These are phyloP conservation scores for Zancudomyces culisetae DNA, from an alignment of 371 early-diverging fungal genomes.

Conservation along the genomic window DNA sequence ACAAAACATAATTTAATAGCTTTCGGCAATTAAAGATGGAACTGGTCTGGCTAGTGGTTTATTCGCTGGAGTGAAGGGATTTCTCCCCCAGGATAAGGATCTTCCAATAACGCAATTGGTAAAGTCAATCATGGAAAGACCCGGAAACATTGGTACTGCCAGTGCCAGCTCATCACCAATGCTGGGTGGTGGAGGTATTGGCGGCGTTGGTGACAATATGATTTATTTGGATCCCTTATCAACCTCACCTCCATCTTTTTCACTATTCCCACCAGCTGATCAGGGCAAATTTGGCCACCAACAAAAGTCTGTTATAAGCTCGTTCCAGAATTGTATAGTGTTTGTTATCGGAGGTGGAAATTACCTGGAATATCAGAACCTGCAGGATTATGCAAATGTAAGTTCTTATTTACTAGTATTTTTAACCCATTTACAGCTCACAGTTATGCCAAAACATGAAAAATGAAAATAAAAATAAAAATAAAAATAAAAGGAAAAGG, in stretches of 20 bases:
- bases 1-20: background rate
- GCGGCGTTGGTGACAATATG: slow-evolving; percentile 35
- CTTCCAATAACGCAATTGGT: slow-evolving; percentile 67
- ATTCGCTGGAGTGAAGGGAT: slow-evolving; percentile 83
- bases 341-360: slow-evolving; percentile 95
- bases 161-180: background rate
- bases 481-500: too few relatives aligned
- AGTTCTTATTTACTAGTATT: background rate
- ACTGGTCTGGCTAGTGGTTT: slow-evolving; percentile 59
- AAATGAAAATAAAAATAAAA: too few relatives aligned
- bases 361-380: slow-evolving; percentile 87
- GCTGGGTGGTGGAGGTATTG: background rate
- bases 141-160: too few relatives aligned
- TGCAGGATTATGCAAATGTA: slow-evolving; percentile 16
- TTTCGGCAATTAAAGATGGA: slow-evolving; percentile 53
- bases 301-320: slow-evolving; percentile 22
- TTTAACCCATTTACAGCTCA: too few relatives aligned
- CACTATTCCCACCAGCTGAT: background rate
- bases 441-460: too few relatives aligned
- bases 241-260: slow-evolving; percentile 20
- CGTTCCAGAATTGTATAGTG: slow-evolving; percentile 78
- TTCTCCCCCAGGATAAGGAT: slow-evolving; percentile 75
- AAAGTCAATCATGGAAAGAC: slow-evolving; percentile 59
- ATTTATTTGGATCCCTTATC: slow-evolving; percentile 74
- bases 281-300: slow-evolving; percentile 8